A percentile compares a stretch with the other conserved stretches of the same genome.
Conservation (phyloP, 2,329 filamentous ascomycete species). For the Cladosporium sp. region DNA sequence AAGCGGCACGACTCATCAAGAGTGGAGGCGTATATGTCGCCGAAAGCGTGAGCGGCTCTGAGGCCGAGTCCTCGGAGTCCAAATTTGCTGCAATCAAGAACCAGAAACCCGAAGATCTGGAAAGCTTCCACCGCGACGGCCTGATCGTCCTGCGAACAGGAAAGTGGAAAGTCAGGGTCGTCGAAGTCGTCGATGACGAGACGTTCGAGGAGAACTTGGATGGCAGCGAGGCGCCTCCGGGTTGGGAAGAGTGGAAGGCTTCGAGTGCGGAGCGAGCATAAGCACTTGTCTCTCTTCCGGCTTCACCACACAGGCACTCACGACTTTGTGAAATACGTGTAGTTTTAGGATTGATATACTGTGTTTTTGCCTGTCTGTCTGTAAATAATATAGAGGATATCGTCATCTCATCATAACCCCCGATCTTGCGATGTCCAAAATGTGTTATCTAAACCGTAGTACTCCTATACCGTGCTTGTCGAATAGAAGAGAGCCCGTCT, state of each 20-base stretch:
- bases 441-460: background rate
- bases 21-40: constrained; percentile 39
- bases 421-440: background rate
- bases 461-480: background rate
- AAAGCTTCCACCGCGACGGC: constrained; percentile 59
- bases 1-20: constrained; percentile 32
- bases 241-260: constrained; percentile 9
- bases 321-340: background rate
- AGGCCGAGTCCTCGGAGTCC: constrained; percentile 40
- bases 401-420: background rate
- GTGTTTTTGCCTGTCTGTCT: background rate
- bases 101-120: constrained; percentile 59
- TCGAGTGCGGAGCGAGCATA: background rate
- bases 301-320: background rate
- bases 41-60: background rate
- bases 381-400: background rate
- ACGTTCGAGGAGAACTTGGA: background rate
- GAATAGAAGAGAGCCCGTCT: background rate
- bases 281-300: background rate
- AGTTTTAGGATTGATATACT: background rate
- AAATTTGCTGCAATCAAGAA: constrained; percentile 63
- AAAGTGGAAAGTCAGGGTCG: constrained; percentile 61
- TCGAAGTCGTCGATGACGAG: constrained; percentile 50
- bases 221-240: background rate
- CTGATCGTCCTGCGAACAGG: constrained; percentile 58